A percentile compares a stretch with the other conserved stretches of the same genome.
Evolutionary conservation across 805 yeast genomes (phyloP).

Genomic region (Zygosaccharomyces pseudorouxii): DNA sequence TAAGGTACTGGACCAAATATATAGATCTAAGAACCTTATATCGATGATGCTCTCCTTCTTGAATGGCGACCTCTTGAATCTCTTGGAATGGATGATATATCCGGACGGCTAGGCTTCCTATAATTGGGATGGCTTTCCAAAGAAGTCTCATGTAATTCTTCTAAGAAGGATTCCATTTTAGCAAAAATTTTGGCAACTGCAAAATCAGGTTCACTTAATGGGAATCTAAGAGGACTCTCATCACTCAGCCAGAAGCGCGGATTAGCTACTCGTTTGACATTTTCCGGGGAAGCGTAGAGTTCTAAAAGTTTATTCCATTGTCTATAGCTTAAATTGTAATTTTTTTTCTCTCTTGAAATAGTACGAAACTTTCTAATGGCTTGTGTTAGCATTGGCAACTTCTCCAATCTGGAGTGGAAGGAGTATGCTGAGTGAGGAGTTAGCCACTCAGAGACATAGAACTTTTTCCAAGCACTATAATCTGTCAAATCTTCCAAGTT

Average conservation of each 20-base stretch:
- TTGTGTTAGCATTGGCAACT: slow-evolving; percentile 13
- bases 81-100: neutral
- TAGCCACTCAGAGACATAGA: neutral
- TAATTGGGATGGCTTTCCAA: neutral
- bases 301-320: slow-evolving; percentile 26
- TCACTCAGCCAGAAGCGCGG: slow-evolving; percentile 56
- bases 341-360: slow-evolving; percentile 17
- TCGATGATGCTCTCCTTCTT: neutral
- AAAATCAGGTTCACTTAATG: slow-evolving; percentile 64
- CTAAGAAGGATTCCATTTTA: slow-evolving; percentile 1
- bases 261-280: slow-evolving; percentile 31
- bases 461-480: slow-evolving; percentile 1
- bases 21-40: neutral
- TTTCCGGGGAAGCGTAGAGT: slow-evolving; percentile 13
- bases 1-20: neutral
- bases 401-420: slow-evolving; percentile 5
- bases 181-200: slow-evolving; percentile 32
- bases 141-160: neutral
- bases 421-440: neutral
- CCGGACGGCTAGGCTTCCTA: neutral
- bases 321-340: slow-evolving; percentile 19
- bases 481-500: neutral
- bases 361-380: slow-evolving; percentile 22
- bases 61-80: neutral
- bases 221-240: slow-evolving; percentile 62